Base-by-base conservation (phyloP, 2,329 filamentous ascomycete species). In the Alternaria solani region DNA sequence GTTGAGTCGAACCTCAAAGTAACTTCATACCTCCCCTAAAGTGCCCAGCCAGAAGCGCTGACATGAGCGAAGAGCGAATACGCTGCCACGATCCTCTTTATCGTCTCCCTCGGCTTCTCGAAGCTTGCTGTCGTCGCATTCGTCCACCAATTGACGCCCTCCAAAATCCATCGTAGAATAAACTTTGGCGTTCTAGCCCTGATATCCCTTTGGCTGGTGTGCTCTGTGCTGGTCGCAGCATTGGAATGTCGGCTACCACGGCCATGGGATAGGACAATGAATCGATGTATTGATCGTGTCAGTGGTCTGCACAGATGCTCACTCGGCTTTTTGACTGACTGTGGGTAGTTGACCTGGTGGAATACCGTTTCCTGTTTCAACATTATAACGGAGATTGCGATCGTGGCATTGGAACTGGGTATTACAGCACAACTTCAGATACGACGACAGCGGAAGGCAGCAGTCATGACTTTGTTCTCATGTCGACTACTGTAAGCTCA, bases 101-200 rank as follows among this genome's bases (percentile, higher is more conserved):
- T 75, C 44, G 25, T 65, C 11, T 65, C 67, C 30, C 60, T 75
- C 18, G 67, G 69, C 11, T 65, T 74, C 41, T 72, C 73, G 11
- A 75, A 75, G 46, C 60, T 75, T 11, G 67, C 67, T 26, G 59
- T 75, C 30, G 61, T 70, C 16, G 65, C 69, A 7, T 73, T 75
- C 38, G 64, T 73, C 5, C 56, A 68, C 18, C 62, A 57, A 26
- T 56, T 75, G 23, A 67, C 69, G 1, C 69, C 71, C 4, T 69
- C 63, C 3, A 48, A 52, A 12, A 20, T 62, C 4, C 57, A 71
- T 46, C 61, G 51, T 12, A 59, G 43, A 43, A 60, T 70, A 32
- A 70, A 69, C 43, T 61, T 62, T 9, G 61, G 42, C 4, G 28
- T 70, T 3, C 56, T 64, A 9, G 53, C 7, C 16, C 36, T 67